Conservation (phyloP, 345 rosid species). For the Noccaea bulbosa region DNA sequence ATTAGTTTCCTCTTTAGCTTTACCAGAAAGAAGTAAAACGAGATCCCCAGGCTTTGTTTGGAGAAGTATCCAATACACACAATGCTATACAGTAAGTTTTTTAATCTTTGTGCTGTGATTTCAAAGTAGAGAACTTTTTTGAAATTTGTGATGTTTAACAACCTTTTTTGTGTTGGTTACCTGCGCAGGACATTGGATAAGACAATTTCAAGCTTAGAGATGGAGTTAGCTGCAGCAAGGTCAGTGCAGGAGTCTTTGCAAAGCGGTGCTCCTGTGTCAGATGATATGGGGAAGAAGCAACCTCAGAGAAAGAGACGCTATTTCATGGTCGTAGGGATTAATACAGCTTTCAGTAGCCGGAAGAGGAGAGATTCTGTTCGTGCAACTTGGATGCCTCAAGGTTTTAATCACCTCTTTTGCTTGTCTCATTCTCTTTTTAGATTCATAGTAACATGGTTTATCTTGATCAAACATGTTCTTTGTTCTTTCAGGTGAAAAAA, state of each 20-base stretch:
- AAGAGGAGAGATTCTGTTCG: slow-evolving; percentile 96
- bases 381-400: slow-evolving; percentile 97
- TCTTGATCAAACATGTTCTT: slow-evolving; percentile 13
- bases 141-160: slow-evolving; percentile 12
- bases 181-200: slow-evolving; percentile 76
- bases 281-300: slow-evolving; percentile 51
- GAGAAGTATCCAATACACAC: slow-evolving; percentile 77
- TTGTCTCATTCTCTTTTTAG: background rate
- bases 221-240: slow-evolving; percentile 96
- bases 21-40: slow-evolving; percentile 73
- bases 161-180: slow-evolving; percentile 2
- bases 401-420: slow-evolving; percentile 43
- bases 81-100: slow-evolving; percentile 77
- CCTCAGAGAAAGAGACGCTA: slow-evolving; percentile 60
- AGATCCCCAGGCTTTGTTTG: slow-evolving; percentile 58
- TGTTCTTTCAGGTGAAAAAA: slow-evolving; percentile 67
- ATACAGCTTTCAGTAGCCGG: slow-evolving; percentile 94
- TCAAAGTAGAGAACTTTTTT: background rate
- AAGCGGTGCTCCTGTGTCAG: slow-evolving; percentile 72
- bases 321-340: slow-evolving; percentile 91
- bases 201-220: slow-evolving; percentile 92
- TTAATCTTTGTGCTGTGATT: slow-evolving; percentile 4
- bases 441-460: background rate
- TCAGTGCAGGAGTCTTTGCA: slow-evolving; percentile 75
- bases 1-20: slow-evolving; percentile 51